These are phyloP conservation scores for Lachnellula hyalina DNA, from an alignment of 2,329 filamentous ascomycete genomes.

Conservation along the genomic window DNA sequence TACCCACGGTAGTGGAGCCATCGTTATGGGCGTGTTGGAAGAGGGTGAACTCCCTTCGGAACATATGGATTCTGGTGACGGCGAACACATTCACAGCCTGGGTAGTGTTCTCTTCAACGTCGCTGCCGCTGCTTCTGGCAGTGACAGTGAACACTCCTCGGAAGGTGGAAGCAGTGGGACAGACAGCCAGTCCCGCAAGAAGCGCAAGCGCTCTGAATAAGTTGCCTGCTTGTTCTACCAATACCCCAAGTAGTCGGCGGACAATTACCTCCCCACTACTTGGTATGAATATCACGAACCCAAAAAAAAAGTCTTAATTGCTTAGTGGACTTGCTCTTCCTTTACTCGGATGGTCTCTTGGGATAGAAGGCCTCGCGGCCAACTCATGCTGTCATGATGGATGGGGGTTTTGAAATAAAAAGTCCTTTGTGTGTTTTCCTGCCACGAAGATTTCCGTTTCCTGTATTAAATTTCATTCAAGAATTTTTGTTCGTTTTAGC, in stretches of 20 bases:
- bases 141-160: constrained; percentile 52
- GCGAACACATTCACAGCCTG: constrained; percentile 61
- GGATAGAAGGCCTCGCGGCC: constrained; percentile 24
- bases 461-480: constrained; percentile 28
- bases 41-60: constrained; percentile 53
- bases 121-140: constrained; percentile 66
- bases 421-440: constrained; percentile 24
- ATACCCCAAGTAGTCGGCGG: neutral
- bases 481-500: constrained; percentile 29
- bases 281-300: constrained; percentile 27
- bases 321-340: constrained; percentile 15
- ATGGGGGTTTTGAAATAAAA: constrained; percentile 25
- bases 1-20: constrained; percentile 84
- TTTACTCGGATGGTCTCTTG: constrained; percentile 24
- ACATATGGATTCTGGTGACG: constrained; percentile 37
- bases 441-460: constrained; percentile 25
- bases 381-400: constrained; percentile 29
- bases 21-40: constrained; percentile 85
- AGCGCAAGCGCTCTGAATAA: constrained; percentile 69
- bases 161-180: constrained; percentile 45
- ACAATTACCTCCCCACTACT: constrained; percentile 9
- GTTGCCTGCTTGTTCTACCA: neutral
- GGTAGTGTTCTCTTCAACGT: constrained; percentile 80
- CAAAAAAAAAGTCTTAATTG: constrained; percentile 25
- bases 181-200: constrained; percentile 56